Evolutionary conservation across 192 early-diverging fungal genomes (phyloP).

Genomic region (Rhizoclosmatium sp.): DNA sequence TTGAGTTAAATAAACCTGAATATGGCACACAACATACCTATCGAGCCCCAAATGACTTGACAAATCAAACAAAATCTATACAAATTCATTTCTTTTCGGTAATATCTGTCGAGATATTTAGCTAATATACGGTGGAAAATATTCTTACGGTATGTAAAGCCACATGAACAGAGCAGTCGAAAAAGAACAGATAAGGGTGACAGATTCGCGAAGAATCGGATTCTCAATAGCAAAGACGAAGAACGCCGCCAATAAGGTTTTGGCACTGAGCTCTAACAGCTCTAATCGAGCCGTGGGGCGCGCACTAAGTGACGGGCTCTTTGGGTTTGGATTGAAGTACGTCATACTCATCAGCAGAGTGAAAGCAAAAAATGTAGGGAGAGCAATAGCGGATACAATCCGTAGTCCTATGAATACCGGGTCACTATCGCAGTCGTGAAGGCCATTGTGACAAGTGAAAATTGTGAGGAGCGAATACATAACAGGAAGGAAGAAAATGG

Average conservation of each 20-base stretch:
- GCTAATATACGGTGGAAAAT: background rate
- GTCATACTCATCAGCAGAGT: constrained; percentile 45
- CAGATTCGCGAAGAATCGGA: constrained; percentile 19
- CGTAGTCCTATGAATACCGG: constrained; percentile 20
- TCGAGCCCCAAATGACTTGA: constrained; percentile 40
- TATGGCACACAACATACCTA: background rate
- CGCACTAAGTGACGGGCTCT: constrained; percentile 26
- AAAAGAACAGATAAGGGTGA: constrained; percentile 30
- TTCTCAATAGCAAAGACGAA: constrained; percentile 29
- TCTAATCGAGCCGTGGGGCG: constrained; percentile 38
- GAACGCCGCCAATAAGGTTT: constrained; percentile 28
- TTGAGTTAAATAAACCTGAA: background rate
- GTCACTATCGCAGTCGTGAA: constrained; percentile 12
- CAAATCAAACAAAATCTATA: constrained; percentile 39
- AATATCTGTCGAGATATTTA: constrained; percentile 14
- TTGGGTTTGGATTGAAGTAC: constrained; percentile 43
- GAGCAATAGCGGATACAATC: constrained; percentile 19
- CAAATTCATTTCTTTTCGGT: constrained; percentile 40
- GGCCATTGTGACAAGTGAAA: constrained; percentile 25
- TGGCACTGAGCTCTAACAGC: constrained; percentile 26
- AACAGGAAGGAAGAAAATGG: constrained; percentile 41
- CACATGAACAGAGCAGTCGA: constrained; percentile 30
- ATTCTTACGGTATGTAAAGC: constrained; percentile 41
- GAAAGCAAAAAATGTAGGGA: constrained; percentile 35
- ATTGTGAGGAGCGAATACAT: constrained; percentile 34